Evolutionary conservation across 345 rosid species (phyloP).

Genomic region (Camelina neglecta): DNA sequence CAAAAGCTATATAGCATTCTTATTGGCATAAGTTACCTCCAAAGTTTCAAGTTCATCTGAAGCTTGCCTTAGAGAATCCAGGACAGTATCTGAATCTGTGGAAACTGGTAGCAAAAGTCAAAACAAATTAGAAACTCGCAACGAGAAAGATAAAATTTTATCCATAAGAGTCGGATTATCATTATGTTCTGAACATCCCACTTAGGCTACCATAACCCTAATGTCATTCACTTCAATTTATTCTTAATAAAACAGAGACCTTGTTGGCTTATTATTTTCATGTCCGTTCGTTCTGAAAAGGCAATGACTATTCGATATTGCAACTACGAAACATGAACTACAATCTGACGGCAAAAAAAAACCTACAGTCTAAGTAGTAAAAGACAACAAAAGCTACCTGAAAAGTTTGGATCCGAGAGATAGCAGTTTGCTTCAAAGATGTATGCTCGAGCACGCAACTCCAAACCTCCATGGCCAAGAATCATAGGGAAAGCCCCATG

Average conservation of each 20-base stretch:
- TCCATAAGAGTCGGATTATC: neutral
- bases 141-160: neutral
- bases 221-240: neutral
- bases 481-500: slow-evolving; percentile 91
- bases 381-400: slow-evolving; percentile 56
- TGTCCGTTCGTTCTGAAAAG: neutral
- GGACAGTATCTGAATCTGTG: slow-evolving; percentile 62
- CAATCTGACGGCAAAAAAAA: neutral
- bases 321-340: slow-evolving; percentile 4
- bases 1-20: slow-evolving; percentile 19
- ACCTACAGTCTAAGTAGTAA: slow-evolving; percentile 11
- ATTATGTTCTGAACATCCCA: slow-evolving; percentile 3
- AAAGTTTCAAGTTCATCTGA: slow-evolving; percentile 73
- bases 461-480: slow-evolving; percentile 97
- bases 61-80: slow-evolving; percentile 87
- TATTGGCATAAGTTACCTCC: slow-evolving; percentile 61
- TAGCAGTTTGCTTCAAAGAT: slow-evolving; percentile 91
- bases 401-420: slow-evolving; percentile 78
- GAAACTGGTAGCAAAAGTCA: slow-evolving; percentile 52
- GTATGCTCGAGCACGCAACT: slow-evolving; percentile 87
- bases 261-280: neutral
- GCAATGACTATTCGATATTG: slow-evolving; percentile 15
- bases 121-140: slow-evolving; percentile 23
- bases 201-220: neutral
- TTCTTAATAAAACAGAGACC: neutral